A percentile compares a stretch with the other conserved stretches of the same genome.
Conservation (phyloP, 768 basidiomycete species). For the Rhodosporidiobolus odoratus region DNA sequence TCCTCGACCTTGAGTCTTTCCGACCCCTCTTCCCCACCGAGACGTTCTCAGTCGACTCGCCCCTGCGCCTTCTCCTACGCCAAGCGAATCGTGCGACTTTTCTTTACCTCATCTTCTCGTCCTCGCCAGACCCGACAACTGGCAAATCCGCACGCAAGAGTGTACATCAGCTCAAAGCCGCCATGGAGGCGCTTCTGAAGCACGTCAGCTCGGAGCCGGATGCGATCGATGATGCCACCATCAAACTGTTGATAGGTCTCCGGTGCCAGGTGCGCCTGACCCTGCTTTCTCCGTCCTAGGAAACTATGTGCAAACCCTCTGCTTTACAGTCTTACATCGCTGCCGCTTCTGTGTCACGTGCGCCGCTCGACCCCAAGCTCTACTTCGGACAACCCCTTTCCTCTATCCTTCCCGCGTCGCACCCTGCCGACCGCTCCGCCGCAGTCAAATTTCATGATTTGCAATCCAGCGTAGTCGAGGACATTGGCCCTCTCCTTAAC, state of each 20-base stretch:
- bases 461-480: not conserved
- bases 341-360: not conserved
- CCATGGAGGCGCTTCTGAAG: not conserved
- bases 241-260: constrained; percentile 6
- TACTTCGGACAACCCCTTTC: not conserved
- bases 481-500: not conserved
- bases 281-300: too few relatives aligned
- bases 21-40: not conserved
- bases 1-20: not conserved
- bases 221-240: not conserved
- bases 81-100: constrained; percentile 11
- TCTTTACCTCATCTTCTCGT: constrained; percentile 8
- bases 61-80: not conserved
- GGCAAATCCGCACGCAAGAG: not conserved
- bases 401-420: not conserved
- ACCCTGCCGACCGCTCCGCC: not conserved
- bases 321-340: constrained; percentile 1
- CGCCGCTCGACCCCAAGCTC: not conserved
- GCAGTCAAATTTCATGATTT: not conserved
- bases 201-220: not conserved
- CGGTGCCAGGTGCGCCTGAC: constrained; percentile 18
- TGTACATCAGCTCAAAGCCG: not conserved
- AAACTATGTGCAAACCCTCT: too few relatives aligned
- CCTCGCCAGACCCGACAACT: not conserved
- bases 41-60: not conserved